Evolutionary conservation across 2,329 filamentous ascomycete genomes (phyloP).

Genomic region (Pestalotiopsis sp.): DNA sequence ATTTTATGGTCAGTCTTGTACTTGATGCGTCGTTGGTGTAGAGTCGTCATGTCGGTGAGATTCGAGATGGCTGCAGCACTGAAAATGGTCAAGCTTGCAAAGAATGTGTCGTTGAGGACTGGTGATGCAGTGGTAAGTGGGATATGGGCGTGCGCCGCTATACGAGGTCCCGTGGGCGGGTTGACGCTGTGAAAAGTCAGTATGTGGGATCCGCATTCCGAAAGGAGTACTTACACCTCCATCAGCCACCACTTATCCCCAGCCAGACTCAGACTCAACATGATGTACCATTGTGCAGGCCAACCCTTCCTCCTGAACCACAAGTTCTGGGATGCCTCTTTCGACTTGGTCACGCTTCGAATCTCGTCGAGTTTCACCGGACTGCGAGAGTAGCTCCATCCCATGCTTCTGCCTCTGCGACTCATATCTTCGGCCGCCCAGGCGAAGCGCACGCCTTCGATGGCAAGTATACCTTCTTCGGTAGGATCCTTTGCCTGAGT

Average conservation of each 20-base stretch:
- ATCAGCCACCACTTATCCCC: slow-evolving; percentile 83
- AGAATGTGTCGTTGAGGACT: slow-evolving; percentile 51
- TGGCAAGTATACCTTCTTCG: slow-evolving; percentile 56
- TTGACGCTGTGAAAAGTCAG: slow-evolving; percentile 2
- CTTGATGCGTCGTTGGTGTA: slow-evolving; percentile 47
- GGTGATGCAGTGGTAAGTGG: slow-evolving; percentile 47
- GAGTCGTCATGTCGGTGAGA: slow-evolving; percentile 48
- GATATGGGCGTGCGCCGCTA: slow-evolving; percentile 39
- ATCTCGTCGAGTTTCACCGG: slow-evolving; percentile 57
- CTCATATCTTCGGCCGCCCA: slow-evolving; percentile 64
- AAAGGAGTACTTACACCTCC: slow-evolving; percentile 53
- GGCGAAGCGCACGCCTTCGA: slow-evolving; percentile 66
- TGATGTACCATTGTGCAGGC: slow-evolving; percentile 72
- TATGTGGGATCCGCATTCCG: not conserved
- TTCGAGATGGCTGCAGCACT: slow-evolving; percentile 55
- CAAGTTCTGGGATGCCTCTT: slow-evolving; percentile 63
- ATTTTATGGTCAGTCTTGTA: slow-evolving; percentile 35
- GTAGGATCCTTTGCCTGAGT: slow-evolving; percentile 53
- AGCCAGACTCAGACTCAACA: slow-evolving; percentile 68
- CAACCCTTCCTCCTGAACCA: slow-evolving; percentile 77
- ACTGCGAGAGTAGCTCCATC: slow-evolving; percentile 60
- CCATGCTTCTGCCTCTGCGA: slow-evolving; percentile 61
- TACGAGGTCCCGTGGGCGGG: slow-evolving; percentile 21
- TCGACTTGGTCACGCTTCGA: slow-evolving; percentile 63
- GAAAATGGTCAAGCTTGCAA: slow-evolving; percentile 53